Evolutionary conservation across 2,329 filamentous ascomycete species (phyloP).

Genomic region (Gyromitra esculenta): DNA sequence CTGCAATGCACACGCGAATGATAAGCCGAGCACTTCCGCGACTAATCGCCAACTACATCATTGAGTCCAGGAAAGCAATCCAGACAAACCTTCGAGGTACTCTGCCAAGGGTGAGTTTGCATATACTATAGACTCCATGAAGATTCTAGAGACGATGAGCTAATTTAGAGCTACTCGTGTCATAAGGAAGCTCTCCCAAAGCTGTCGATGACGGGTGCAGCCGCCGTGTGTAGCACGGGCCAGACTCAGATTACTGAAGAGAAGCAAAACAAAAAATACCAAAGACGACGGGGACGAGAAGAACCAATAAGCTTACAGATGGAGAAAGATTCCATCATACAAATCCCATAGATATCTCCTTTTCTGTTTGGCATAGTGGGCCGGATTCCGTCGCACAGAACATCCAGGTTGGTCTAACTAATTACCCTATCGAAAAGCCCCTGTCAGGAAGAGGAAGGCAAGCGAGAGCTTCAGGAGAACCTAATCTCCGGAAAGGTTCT

Average conservation of each 20-base stretch:
- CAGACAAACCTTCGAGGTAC: slow-evolving; percentile 80
- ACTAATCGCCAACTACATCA: slow-evolving; percentile 30
- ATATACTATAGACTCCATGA: slow-evolving; percentile 88
- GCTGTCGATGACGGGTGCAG: slow-evolving; percentile 40
- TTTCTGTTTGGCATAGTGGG: slow-evolving; percentile 31
- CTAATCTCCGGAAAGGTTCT: slow-evolving; percentile 1
- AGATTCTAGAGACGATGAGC: slow-evolving; percentile 27
- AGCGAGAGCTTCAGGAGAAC: slow-evolving; percentile 27
- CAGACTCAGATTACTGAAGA: slow-evolving; percentile 2
- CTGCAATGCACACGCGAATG: slow-evolving; percentile 57
- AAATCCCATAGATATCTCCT: slow-evolving; percentile 30
- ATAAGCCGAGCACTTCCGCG: slow-evolving; percentile 41
- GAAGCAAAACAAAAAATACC: slow-evolving; percentile 26
- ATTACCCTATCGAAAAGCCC: slow-evolving; percentile 49
- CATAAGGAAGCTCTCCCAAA: slow-evolving; percentile 53
- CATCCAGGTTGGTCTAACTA: not conserved
- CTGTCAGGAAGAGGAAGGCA: slow-evolving; percentile 35
- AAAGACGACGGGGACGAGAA: slow-evolving; percentile 32
- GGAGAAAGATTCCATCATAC: slow-evolving; percentile 36
- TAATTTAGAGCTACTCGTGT: slow-evolving; percentile 47
- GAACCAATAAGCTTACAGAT: slow-evolving; percentile 29
- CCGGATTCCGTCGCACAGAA: slow-evolving; percentile 11
- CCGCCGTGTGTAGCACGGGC: slow-evolving; percentile 40
- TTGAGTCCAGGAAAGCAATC: slow-evolving; percentile 49
- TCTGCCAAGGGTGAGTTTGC: slow-evolving; percentile 87